A percentile compares a stretch with the other conserved stretches of the same genome.
Conservation (phyloP, 116 monocot genomes). For the Trichopus zeylanicus region DNA sequence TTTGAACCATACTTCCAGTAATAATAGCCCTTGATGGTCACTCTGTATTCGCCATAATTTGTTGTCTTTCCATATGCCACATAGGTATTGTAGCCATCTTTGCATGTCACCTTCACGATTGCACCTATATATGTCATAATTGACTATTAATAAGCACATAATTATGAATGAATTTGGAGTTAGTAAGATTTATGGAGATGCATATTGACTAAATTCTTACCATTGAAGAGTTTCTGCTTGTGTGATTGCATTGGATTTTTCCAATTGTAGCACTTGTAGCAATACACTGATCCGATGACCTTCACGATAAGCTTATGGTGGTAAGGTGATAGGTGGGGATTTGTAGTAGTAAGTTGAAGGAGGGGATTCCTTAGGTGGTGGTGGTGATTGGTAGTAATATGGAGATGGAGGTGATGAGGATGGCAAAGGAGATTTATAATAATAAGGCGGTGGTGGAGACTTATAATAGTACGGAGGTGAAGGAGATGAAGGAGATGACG, state of each 20-base stretch:
- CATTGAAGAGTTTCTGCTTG: constrained; percentile 26
- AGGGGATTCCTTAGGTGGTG: constrained; percentile 7
- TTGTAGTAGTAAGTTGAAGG: constrained; percentile 16
- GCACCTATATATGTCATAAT: too few relatives aligned
- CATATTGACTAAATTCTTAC: too few relatives aligned
- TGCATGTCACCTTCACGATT: constrained; percentile 36
- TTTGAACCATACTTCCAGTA: constrained; percentile 21
- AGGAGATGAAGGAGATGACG: constrained; percentile 8
- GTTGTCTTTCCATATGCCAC: constrained; percentile 28
- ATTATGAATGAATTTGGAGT: neutral
- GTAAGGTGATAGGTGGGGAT: constrained; percentile 13
- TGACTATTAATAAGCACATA: too few relatives aligned
- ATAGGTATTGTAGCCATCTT: constrained; percentile 11
- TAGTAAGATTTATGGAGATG: too few relatives aligned
- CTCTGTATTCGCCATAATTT: constrained; percentile 32
- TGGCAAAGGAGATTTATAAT: constrained; percentile 16
- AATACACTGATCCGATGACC: constrained; percentile 30
- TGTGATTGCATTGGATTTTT: constrained; percentile 17
- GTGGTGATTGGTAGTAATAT: too few relatives aligned
- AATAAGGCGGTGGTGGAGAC: constrained; percentile 22
- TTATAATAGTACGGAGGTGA: constrained; percentile 15
- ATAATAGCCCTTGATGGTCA: constrained; percentile 27
- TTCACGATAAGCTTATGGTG: constrained; percentile 10
- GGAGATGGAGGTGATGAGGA: constrained; percentile 4
- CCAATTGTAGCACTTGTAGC: constrained; percentile 31